Base-by-base conservation (phyloP, 2,329 filamentous ascomycete genomes). In the Madurella fahalii region DNA sequence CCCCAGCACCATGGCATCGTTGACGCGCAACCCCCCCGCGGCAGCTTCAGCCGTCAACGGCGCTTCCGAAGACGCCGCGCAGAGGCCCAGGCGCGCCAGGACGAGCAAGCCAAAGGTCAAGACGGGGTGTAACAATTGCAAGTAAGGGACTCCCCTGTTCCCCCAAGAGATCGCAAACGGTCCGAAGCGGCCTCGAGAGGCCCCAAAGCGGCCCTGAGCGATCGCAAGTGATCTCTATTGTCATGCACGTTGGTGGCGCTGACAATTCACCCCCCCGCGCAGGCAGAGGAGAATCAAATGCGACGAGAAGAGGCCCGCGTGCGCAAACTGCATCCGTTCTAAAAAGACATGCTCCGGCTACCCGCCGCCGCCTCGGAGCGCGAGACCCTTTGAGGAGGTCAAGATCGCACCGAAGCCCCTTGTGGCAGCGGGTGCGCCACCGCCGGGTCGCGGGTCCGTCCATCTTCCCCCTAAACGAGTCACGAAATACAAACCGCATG, bases 111-210 rank as follows among this genome's bases (percentile, higher is more conserved):
- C 80, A 13, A 85, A 86, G 66, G 83, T 85, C 59, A 85, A 84
- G 71, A 86, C 83, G 1, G 83, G 83, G 40, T 86, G 84, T 68
- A 76, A 75, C 63, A 84, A 82, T 67, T 87, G 83, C 83, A 86
- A 86, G 83, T 86, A 74, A 67, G 83, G 76, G 52, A 37, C 46
- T 39, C 49, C 46, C 34, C 48, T 53, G 34, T 52, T 7, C 7
- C 25, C 25, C 25, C 25, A 25, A 25, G 25, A 25, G 25, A 25
- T 25, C 25, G 4, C 25, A 3, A 25, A 7, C 25, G 47, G 40
- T 32, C 13, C 25, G 32, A n/a, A n/a, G n/a, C n/a, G n/a, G n/a
- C n/a, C n/a, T n/a, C n/a, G n/a, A n/a, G n/a, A n/a, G n/a, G n/a
- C n/a, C n/a, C n/a, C n/a, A n/a, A n/a, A n/a, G n/a, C n/a, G n/a